Conservation (phyloP, 2,329 filamentous ascomycete species). For the Cladosporium sp. region DNA sequence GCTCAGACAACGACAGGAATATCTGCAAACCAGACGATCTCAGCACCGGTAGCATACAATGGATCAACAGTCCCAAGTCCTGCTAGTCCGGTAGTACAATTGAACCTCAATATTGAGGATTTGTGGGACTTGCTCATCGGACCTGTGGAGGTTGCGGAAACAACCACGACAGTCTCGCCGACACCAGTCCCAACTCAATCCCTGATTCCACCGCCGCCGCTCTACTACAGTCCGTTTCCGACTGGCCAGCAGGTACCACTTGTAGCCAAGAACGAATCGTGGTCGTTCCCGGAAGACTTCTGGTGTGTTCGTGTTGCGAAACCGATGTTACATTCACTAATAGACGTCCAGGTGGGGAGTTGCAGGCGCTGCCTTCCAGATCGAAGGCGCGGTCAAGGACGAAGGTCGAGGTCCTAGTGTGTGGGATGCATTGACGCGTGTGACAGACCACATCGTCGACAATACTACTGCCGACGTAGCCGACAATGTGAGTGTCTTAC, state of each 20-base stretch:
- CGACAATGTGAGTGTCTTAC: slow-evolving; percentile 43
- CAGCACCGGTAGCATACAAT: slow-evolving; percentile 1
- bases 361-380: slow-evolving; percentile 33
- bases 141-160: slow-evolving; percentile 23
- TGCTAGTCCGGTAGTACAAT: not conserved
- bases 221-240: slow-evolving; percentile 39
- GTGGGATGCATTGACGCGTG: slow-evolving; percentile 36
- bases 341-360: slow-evolving; percentile 29
- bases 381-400: slow-evolving; percentile 29
- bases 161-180: slow-evolving; percentile 14
- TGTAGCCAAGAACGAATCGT: slow-evolving; percentile 28
- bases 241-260: slow-evolving; percentile 29
- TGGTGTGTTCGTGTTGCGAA: not conserved
- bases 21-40: not conserved
- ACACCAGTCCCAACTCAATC: slow-evolving; percentile 49
- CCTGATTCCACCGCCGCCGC: slow-evolving; percentile 51
- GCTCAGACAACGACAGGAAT: not conserved
- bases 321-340: not conserved
- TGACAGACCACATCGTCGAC: slow-evolving; percentile 27
- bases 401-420: slow-evolving; percentile 25
- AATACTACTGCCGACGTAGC: slow-evolving; percentile 42
- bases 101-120: slow-evolving; percentile 26
- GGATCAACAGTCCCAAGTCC: not conserved
- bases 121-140: slow-evolving; percentile 30
- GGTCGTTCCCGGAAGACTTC: slow-evolving; percentile 29